Evolutionary conservation across 2,329 filamentous ascomycete genomes (phyloP), one percentile per base, ranked within the genome.

Genomic region (Talaromyces islandicus): DNA sequence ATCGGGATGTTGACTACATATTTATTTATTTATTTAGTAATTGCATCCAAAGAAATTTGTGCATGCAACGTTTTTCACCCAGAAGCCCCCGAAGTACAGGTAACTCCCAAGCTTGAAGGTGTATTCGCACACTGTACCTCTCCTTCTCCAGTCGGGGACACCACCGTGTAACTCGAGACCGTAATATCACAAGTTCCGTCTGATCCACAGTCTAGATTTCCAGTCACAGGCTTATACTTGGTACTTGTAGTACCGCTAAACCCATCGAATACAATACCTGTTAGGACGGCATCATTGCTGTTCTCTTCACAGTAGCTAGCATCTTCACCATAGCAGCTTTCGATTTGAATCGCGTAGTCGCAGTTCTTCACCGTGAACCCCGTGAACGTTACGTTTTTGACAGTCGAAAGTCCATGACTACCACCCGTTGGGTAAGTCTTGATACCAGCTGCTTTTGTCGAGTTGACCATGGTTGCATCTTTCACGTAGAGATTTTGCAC

Each of bases 291-390:
- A 35, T 68, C 69, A 5, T 72, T 71, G 2, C 75, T 74, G 56
- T 73, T 65, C 0, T 67, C 60, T 1, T 66, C 61, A 60, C 77
- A 79, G 57, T 78, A 77, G 9, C 60, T 61, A 0, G 59, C 67
- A 21, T 74, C 68, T 25, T 73, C 72, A 21, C 68, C 69, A 60
- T 79, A 80, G 60, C 77, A 80, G 58, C 72, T 78, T 64, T 78
- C 73, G n/a, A 80, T 76, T 61, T 79, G 77, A 63, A 78, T 71
- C 4, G 76, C 78, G 61, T 79, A 79, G 58, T 78, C 76, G 58
- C 70, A 74, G 12, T 70, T 68, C 1, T 73, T 63, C 6, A 78
- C 72, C 0, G 68, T 71, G 19, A 81, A 67, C 19, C 68, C 70
- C 5, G 70, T 67, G 58, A 69, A 80, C 0, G 76, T 80, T 24